Evolutionary conservation across 345 rosid species (phyloP), one percentile per base, ranked within the genome.

Genomic region (Lepidium sativum): DNA sequence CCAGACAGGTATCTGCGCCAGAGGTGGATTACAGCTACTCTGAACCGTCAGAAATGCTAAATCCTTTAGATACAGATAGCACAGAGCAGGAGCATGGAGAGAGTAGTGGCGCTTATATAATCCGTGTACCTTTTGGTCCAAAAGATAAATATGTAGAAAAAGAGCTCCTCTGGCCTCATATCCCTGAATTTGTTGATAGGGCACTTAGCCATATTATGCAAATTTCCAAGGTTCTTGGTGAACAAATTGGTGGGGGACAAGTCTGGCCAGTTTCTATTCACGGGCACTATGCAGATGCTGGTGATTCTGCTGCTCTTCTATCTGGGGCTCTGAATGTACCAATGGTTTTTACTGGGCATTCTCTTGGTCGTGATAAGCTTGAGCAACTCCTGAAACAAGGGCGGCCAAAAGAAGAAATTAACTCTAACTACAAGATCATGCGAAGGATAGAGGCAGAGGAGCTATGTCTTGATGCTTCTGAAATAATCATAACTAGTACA

Each of bases 261-360:
- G 62, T 86, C 51, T 88, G 96, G 96, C 96, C 88, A 6, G 84
- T 81, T 68, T 83, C 90, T 35, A 81, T 86, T 60, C 96, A 88
- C 37, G 96, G 96, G 9, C 96, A 88, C 74, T 88, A 84, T 73
- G 90, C 92, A 47, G 96, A 88, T 80, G 90, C 92, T 13, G 96
- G 92, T 32, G 83, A 88, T 54, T 81, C 92, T 38, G 83, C 84
- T 15, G 85, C 92, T 65, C 92, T 86, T 75, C 66, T 88, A 31
- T 86, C 96, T 53, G 96, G 96, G 10, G 90, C 88, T 72, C 60
- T 86, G 17, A 88, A 86, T 54, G 96, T 88, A 37, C 92, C 96
- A 10, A 86, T 86, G 96, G 83, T 86, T 63, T 86, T 88, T 54
- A 88, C 96, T 27, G 96, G 96, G 0, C 96, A 88, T 65, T 88